These are phyloP conservation scores for Pichia ethanolica DNA, from an alignment of 805 yeast genomes.

Conservation along the genomic window DNA sequence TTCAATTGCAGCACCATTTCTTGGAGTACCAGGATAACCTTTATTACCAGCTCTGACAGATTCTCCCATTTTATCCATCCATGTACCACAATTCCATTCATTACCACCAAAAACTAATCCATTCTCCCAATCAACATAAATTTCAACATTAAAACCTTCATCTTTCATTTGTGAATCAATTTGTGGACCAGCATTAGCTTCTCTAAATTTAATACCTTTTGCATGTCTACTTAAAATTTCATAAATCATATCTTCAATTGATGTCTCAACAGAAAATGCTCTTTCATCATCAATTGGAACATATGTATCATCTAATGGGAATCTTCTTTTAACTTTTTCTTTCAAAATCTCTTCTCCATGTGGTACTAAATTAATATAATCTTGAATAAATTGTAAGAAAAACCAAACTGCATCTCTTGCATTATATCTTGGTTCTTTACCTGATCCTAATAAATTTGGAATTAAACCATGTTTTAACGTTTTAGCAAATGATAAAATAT, in stretches of 20 bases:
- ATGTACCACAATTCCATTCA: constrained; percentile 91
- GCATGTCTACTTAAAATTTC: constrained; percentile 90
- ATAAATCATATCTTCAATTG: constrained; percentile 69
- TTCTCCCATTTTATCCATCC: constrained; percentile 99
- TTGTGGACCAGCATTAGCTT: constrained; percentile 88
- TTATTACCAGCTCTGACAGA: constrained; percentile 71
- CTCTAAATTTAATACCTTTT: constrained; percentile 76
- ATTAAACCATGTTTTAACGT: constrained; percentile 93
- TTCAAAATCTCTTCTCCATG: constrained; percentile 59
- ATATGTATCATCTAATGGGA: constrained; percentile 78
- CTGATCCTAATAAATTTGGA: constrained; percentile 89
- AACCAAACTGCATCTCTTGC: constrained; percentile 98
- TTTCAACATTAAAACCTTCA: constrained; percentile 82
- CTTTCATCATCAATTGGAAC: constrained; percentile 58
- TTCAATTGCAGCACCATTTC: constrained; percentile 96
- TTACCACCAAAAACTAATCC: constrained; percentile 90
- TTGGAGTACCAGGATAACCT: constrained; percentile 96
- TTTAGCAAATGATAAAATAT: constrained; percentile 79
- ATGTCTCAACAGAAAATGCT: constrained; percentile 66
- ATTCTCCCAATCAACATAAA: constrained; percentile 78
- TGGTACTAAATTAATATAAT: constrained; percentile 63
- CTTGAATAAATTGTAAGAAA: constrained; percentile 82
- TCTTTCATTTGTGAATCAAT: constrained; percentile 89
- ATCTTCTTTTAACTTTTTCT: constrained; percentile 67
- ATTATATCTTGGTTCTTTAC: constrained; percentile 87